Conservation (phyloP, 2,329 filamentous ascomycete genomes). For the Beauveria asiatica region DNA sequence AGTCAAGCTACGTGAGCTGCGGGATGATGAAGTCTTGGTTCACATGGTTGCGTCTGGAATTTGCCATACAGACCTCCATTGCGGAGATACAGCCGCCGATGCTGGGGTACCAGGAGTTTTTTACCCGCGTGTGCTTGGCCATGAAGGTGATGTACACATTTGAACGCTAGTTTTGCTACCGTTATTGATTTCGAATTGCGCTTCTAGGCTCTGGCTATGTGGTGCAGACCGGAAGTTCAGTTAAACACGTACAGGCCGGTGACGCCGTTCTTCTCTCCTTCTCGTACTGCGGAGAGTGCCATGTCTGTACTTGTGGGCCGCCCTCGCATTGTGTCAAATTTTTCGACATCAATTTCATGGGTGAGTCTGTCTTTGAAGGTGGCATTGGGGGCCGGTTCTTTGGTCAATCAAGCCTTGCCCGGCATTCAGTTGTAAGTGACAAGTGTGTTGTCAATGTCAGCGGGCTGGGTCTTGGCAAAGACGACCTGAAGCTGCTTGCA, state of each 20-base stretch:
- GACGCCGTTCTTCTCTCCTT: conserved; percentile 45
- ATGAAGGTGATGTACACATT: conserved; percentile 35
- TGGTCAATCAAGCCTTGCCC: conserved; percentile 26
- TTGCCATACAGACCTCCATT: conserved; percentile 45
- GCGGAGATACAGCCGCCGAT: conserved; percentile 26
- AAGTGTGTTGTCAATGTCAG: conserved; percentile 23
- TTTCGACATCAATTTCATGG: conserved; percentile 38
- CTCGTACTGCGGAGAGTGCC: conserved; percentile 30
- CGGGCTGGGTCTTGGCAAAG: conserved; percentile 13
- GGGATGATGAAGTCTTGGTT: conserved; percentile 40
- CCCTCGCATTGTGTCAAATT: conserved; percentile 41
- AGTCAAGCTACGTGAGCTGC: conserved; percentile 20
- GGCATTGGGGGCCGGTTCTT: conserved; percentile 22
- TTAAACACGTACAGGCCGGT: conserved; percentile 38
- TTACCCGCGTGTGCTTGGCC: conserved; percentile 34
- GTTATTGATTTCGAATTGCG: not conserved
- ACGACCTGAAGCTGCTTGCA: conserved; percentile 23
- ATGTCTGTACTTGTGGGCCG: conserved; percentile 36
- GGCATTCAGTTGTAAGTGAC: conserved; percentile 23
- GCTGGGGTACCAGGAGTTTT: conserved; percentile 13
- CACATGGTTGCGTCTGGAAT: conserved; percentile 45
- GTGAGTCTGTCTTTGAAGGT: conserved; percentile 15
- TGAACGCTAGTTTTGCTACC: not conserved
- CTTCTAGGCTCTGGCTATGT: conserved; percentile 37
- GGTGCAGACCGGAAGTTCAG: conserved; percentile 30